These are phyloP conservation scores for Lichenothelia convexa DNA, from an alignment of 495 filamentous ascomycete species.

Conservation along the genomic window DNA sequence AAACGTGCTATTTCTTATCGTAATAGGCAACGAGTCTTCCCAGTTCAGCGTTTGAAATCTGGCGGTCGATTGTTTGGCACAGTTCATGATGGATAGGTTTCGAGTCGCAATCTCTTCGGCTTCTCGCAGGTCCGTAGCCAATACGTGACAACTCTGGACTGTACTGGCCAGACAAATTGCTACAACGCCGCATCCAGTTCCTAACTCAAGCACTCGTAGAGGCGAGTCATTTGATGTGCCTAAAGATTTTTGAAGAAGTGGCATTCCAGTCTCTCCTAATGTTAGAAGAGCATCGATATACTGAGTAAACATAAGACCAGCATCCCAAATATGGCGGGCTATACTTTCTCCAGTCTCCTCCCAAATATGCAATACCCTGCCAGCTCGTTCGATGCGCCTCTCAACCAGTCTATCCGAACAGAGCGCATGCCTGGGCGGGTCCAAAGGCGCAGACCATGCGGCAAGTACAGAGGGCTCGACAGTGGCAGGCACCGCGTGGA, in stretches of 20 bases:
- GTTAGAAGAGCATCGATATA: constrained; percentile 21
- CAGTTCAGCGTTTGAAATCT: constrained; percentile 58
- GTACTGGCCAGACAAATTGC: constrained; percentile 58
- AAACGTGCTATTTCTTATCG: constrained; percentile 26
- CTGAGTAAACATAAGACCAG: constrained; percentile 38
- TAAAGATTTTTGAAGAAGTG: constrained; percentile 11
- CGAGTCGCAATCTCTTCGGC: constrained; percentile 43
- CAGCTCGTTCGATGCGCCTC: constrained; percentile 18
- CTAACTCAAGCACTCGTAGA: constrained; percentile 44
- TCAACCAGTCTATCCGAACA: constrained; percentile 33
- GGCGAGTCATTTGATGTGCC: constrained; percentile 10
- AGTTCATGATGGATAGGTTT: constrained; percentile 32
- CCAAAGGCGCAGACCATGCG: constrained; percentile 35
- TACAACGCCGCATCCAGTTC: constrained; percentile 69
- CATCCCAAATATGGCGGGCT: constrained; percentile 86
- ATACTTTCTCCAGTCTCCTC: constrained; percentile 95
- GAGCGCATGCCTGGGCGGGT: constrained; percentile 15
- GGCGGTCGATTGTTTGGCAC: constrained; percentile 22
- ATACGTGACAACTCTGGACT: constrained; percentile 33
- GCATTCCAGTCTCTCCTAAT: constrained; percentile 7
- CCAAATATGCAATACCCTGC: constrained; percentile 34
- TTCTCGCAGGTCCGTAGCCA: constrained; percentile 71
- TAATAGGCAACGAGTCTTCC: constrained; percentile 30
- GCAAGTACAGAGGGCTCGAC: constrained; percentile 34
- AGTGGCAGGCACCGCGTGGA: constrained; percentile 6